Base-by-base conservation (phyloP, 1,284 basidiomycete species). In the Tremellales sp. region DNA sequence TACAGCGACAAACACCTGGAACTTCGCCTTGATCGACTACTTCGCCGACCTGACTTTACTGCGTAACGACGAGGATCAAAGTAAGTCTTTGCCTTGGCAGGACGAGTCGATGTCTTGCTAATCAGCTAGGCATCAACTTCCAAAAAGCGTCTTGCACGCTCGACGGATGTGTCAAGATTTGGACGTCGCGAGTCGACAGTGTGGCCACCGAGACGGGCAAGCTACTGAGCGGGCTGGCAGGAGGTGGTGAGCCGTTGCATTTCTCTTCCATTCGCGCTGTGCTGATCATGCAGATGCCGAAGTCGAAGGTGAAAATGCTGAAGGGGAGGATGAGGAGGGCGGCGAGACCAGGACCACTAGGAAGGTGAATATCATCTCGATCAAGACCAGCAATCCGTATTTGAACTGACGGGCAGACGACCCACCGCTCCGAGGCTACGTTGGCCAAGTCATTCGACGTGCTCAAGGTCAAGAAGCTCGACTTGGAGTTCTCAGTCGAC, bases 41-140 rank as follows among this genome's bases (percentile, higher is more conserved):
- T 99, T 98, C 70, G 91, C 97, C 65, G 94, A 99, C 74, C 92
- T 97, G 86, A 92, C 90, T 10, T 80, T 98, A n/a, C 78, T 99
- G 35, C 82, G 91, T 40, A 94, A 97, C 72, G 84, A 85, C 51
- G 89, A 92, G 62, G 92, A 94, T 68, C 86, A 73, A 44, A 74
- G 72, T 73, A 43, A 44, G 68, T 51, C 24, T 19, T 24, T 46
- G 48, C 13, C 6, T 25, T 26, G 6, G 2, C 35, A 23, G 10
- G 12, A 13, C 22, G 21, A n/a, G 33, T 10, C 17, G 17, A 19
- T 31, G 4, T 17, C 21, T 29, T 24, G 46, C 21, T 25, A 5
- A 15, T 36, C 33, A 36, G 7, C 2, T 46, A 74, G 70, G 88
- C 17, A 97, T 98, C 81, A 97, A 98, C 75, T 98, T 98, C 68